phyloP scores from a whole-genome alignment of 495 filamentous ascomycete genomes.

The Physcia stellaris region DNA sequence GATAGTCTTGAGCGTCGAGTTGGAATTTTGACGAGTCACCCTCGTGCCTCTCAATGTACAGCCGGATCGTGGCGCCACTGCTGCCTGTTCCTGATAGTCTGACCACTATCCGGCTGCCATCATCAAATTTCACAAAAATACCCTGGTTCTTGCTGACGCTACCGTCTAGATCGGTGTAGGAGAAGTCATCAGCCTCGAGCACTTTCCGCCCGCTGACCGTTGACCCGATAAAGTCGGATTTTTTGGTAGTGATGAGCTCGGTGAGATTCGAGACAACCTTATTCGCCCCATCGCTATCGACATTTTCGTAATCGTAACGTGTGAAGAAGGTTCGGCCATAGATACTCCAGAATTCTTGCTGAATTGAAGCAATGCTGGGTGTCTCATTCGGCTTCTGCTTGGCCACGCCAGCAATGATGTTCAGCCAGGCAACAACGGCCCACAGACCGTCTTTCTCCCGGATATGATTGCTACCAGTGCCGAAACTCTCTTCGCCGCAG shows the following conservation, averaged over 20 bases:
- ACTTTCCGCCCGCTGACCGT: conserved; percentile 72
- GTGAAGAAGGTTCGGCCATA: conserved; percentile 99
- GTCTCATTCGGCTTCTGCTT: conserved; percentile 56
- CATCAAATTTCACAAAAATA: conserved; percentile 86
- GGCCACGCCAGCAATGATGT: conserved; percentile 92
- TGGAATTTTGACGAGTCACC: conserved; percentile 58
- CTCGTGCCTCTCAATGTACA: conserved; percentile 92
- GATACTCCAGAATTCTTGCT: conserved; percentile 91
- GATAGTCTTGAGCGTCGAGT: conserved; percentile 81
- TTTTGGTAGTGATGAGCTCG: conserved; percentile 49
- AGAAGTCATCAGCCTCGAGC: conserved; percentile 82
- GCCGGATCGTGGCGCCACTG: conserved; percentile 85
- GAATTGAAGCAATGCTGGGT: conserved; percentile 87
- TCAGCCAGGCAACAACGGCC: conserved; percentile 95
- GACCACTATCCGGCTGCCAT: conserved; percentile 87
- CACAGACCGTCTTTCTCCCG: conserved; percentile 97
- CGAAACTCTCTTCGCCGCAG: conserved; percentile 96
- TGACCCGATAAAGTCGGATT: conserved; percentile 69
- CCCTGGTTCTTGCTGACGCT: conserved; percentile 94
- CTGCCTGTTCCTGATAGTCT: conserved; percentile 88
- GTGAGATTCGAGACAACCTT: conserved; percentile 70
- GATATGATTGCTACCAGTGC: conserved; percentile 98
- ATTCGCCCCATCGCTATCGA: conserved; percentile 78
- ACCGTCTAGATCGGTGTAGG: conserved; percentile 92
- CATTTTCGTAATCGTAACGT: conserved; percentile 94